These are phyloP conservation scores for Tillandsia leiboldiana DNA, from an alignment of 176 grass and related monocot genomes.

Conservation along the genomic window DNA sequence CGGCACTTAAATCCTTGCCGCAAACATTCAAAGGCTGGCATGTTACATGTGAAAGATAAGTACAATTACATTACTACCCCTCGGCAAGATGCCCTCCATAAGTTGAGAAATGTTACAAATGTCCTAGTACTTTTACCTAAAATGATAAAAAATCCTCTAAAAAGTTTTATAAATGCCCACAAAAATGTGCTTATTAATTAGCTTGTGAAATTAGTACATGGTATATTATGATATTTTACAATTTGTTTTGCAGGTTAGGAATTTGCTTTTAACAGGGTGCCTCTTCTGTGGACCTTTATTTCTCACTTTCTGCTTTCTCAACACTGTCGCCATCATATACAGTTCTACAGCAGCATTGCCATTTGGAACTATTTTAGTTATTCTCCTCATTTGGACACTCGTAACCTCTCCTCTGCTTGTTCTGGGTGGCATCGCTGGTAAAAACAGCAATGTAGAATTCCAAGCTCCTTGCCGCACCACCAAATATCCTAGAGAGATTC, in stretches of 20 bases:
- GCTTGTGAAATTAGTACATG: not conserved
- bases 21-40: not conserved
- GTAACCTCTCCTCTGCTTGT: conserved; percentile 11
- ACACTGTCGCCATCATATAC: conserved; percentile 10
- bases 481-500: conserved; percentile 11
- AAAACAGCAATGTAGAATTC: conserved; percentile 6
- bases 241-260: conserved; percentile 8
- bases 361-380: conserved; percentile 12
- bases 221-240: not conserved
- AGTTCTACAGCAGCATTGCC: conserved; percentile 10
- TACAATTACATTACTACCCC: too few relatives aligned
- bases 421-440: conserved; percentile 5
- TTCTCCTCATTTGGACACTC: conserved; percentile 7
- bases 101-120: too few relatives aligned
- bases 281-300: conserved; percentile 8
- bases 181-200: not conserved
- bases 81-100: too few relatives aligned
- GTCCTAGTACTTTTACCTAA: not conserved
- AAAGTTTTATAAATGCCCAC: not conserved
- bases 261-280: conserved; percentile 6
- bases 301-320: conserved; percentile 7
- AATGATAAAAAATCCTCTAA: not conserved
- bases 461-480: conserved; percentile 11
- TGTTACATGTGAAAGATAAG: too few relatives aligned
- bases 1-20: too few relatives aligned